Percentiles rank a stretch among this genome's conserved stretches.
Conservation (phyloP, 1,284 basidiomycete species). For the Papiliotrema fonsecae region DNA sequence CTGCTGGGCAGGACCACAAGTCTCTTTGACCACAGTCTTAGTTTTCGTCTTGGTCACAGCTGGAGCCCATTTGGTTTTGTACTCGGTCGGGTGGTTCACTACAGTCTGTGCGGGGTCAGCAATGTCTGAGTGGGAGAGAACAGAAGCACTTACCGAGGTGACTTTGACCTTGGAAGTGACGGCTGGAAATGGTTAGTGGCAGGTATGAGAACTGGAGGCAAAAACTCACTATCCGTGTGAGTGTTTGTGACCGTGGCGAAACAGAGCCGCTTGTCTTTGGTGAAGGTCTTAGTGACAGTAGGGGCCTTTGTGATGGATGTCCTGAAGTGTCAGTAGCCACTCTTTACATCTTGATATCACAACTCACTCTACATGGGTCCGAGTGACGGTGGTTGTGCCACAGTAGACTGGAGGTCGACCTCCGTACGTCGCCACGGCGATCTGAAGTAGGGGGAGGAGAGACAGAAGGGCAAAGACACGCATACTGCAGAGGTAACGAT, state of each 20-base stretch:
- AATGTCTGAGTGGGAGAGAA: neutral
- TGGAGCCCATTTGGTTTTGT: neutral
- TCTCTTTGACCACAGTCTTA: neutral
- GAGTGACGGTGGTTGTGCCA: conserved; percentile 2
- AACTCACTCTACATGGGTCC: neutral
- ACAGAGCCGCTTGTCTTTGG: conserved; percentile 4
- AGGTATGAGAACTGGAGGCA: neutral
- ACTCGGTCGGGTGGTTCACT: neutral
- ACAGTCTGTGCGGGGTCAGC: conserved; percentile 1
- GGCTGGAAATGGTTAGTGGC: neutral
- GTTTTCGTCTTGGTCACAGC: conserved; percentile 2
- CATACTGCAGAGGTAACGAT: neutral
- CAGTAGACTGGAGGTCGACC: neutral
- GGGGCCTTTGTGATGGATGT: neutral
- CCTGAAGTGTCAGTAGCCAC: neutral
- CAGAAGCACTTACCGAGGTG: neutral
- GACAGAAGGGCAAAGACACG: neutral
- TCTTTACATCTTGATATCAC: neutral
- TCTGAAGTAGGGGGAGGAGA: neutral
- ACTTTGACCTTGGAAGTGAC: conserved; percentile 1
- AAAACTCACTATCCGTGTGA: neutral
- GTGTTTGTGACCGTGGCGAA: conserved; percentile 3
- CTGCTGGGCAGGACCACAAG: neutral
- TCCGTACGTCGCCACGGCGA: neutral
- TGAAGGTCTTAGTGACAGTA: conserved; percentile 4